phyloP scores from a whole-genome alignment of 176 grass and related monocot genomes.

The Hyparrhenia diplandra region DNA sequence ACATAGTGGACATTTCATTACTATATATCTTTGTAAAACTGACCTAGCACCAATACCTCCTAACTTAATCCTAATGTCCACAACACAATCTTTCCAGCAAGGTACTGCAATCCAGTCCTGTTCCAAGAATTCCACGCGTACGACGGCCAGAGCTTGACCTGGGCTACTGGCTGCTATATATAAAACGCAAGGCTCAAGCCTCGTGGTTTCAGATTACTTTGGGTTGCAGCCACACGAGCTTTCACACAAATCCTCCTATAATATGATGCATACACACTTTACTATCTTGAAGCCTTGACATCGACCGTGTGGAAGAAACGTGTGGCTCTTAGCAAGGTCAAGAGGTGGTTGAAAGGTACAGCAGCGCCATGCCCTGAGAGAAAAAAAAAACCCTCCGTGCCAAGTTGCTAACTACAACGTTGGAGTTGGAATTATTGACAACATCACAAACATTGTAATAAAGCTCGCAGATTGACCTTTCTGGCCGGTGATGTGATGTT shows the following conservation, averaged over 20 bases:
- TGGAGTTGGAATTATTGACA: background rate
- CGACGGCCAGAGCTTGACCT: background rate
- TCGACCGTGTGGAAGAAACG: background rate
- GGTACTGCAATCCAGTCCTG: background rate
- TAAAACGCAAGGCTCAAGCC: background rate
- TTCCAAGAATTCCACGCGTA: background rate
- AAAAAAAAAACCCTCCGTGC: background rate
- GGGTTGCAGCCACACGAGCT: background rate
- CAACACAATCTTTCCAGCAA: background rate
- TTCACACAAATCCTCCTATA: slow-evolving; percentile 15
- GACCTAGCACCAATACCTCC: background rate
- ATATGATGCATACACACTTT: background rate
- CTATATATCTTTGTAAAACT: background rate
- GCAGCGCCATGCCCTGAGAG: background rate
- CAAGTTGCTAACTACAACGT: background rate
- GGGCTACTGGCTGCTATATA: too few relatives aligned
- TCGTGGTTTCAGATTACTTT: slow-evolving; percentile 8
- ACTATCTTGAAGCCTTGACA: background rate
- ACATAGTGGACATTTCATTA: background rate
- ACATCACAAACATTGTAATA: background rate
- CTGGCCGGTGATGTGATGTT: background rate
- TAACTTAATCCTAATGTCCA: background rate
- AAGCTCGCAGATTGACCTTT: background rate
- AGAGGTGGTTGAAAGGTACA: background rate
- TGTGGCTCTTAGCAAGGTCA: background rate